Conservation (phyloP, 1,284 basidiomycete genomes). For the Rhodotorula sp. region DNA sequence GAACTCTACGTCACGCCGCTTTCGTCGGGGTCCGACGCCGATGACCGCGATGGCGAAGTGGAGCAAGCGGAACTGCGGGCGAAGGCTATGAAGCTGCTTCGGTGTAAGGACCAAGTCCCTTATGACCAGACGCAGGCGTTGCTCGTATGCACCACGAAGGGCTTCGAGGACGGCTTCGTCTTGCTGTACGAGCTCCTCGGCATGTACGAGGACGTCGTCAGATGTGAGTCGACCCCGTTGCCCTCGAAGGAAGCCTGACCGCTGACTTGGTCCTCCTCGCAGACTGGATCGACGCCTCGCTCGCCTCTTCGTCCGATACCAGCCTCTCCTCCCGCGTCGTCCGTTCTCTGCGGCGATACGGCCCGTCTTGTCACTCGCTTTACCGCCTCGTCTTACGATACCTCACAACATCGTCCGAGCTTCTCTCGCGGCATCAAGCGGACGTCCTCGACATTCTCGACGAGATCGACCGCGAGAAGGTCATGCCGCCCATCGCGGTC, state of each 20-base stretch:
- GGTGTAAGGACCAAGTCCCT: slow-evolving; percentile 58
- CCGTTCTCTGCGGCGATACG: slow-evolving; percentile 69
- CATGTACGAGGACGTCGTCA: slow-evolving; percentile 92
- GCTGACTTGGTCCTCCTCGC: neutral
- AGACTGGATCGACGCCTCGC: slow-evolving; percentile 35
- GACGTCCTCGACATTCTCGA: slow-evolving; percentile 72
- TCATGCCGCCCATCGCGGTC: slow-evolving; percentile 83
- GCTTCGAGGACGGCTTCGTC: slow-evolving; percentile 80
- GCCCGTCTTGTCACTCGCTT: slow-evolving; percentile 62
- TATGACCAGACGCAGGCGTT: slow-evolving; percentile 89
- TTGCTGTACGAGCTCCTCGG: slow-evolving; percentile 88
- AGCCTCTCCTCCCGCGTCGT: slow-evolving; percentile 68
- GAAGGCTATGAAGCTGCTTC: slow-evolving; percentile 70
- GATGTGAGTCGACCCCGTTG: slow-evolving; percentile 69
- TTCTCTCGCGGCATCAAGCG: slow-evolving; percentile 65
- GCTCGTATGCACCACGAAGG: slow-evolving; percentile 80
- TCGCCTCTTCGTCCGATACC: neutral
- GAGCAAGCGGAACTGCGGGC: slow-evolving; percentile 41
- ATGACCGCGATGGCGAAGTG: slow-evolving; percentile 23
- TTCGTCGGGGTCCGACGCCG: slow-evolving; percentile 29
- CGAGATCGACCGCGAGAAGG: slow-evolving; percentile 70
- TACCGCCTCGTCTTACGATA: slow-evolving; percentile 89
- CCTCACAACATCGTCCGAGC: slow-evolving; percentile 71
- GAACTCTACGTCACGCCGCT: slow-evolving; percentile 78
- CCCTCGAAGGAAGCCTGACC: slow-evolving; percentile 50